Evolutionary conservation across 495 filamentous ascomycete genomes (phyloP).

Genomic region (Aspergillus diversus): DNA sequence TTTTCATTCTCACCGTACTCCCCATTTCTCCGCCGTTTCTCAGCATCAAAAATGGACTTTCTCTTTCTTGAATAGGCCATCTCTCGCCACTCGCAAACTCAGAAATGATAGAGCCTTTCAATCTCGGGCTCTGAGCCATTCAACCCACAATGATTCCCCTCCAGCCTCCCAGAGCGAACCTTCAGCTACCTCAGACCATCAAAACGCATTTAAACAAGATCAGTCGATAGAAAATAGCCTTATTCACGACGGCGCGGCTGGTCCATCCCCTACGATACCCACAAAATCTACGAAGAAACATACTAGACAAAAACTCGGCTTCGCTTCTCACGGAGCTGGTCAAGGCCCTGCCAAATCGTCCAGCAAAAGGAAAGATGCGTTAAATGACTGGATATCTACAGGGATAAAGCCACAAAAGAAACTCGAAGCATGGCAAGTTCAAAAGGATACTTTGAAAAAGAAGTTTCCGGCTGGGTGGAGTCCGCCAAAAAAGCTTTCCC

Average conservation of each 20-base stretch:
- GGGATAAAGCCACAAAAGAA: conserved; percentile 32
- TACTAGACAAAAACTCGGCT: background rate
- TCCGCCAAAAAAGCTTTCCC: conserved; percentile 84
- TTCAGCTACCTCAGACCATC: background rate
- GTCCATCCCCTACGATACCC: background rate
- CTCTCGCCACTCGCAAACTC: conserved; percentile 9
- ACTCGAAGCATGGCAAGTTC: conserved; percentile 65
- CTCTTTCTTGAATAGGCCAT: conserved; percentile 11
- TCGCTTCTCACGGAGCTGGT: background rate
- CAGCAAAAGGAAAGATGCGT: conserved; percentile 11
- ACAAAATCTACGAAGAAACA: background rate
- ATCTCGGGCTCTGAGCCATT: background rate
- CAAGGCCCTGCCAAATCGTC: conserved; percentile 1
- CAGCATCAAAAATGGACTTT: conserved; percentile 11
- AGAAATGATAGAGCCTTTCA: background rate
- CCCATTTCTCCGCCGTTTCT: background rate
- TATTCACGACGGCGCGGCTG: background rate
- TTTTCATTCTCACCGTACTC: conserved; percentile 29
- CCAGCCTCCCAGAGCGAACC: background rate
- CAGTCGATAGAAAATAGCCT: background rate
- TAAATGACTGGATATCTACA: conserved; percentile 17
- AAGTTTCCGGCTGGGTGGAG: conserved; percentile 82
- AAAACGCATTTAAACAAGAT: background rate
- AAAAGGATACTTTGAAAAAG: conserved; percentile 66
- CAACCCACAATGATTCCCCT: background rate